Conservation (phyloP, 495 filamentous ascomycete genomes). For the Penicillium manginii region DNA sequence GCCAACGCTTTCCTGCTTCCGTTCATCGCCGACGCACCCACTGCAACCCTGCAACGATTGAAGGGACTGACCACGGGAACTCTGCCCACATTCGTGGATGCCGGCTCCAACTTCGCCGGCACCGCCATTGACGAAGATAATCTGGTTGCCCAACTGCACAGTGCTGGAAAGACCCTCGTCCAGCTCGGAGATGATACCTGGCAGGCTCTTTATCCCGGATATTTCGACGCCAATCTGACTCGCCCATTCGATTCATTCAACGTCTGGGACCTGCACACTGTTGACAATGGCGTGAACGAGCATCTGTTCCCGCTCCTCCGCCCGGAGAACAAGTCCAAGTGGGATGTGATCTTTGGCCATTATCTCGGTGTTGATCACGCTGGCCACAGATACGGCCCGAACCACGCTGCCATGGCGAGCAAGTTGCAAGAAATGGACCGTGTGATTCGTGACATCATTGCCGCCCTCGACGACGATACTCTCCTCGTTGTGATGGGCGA, state of each 20-base stretch:
- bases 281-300: conserved; percentile 94
- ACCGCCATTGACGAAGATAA: conserved; percentile 99
- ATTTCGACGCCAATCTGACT: conserved; percentile 85
- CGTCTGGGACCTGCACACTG: conserved; percentile 95
- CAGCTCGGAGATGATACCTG: conserved; percentile 98
- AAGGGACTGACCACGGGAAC: conserved; percentile 97
- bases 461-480: conserved; percentile 78
- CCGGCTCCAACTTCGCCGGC: conserved; percentile 92
- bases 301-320: conserved; percentile 85
- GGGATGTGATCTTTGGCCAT: conserved; percentile 93
- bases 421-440: conserved; percentile 92
- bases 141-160: conserved; percentile 77
- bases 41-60: conserved; percentile 85
- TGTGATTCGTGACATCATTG: conserved; percentile 72
- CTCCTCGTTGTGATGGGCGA: conserved; percentile 96
- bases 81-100: conserved; percentile 90
- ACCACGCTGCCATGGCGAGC: conserved; percentile 86
- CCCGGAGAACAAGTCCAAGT: conserved; percentile 63
- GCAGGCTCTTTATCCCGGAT: conserved; percentile 87
- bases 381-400: conserved; percentile 91
- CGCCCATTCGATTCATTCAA: conserved; percentile 94
- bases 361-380: conserved; percentile 97
- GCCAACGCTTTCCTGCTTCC: conserved; percentile 86
- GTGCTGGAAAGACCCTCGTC: conserved; percentile 81
- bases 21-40: conserved; percentile 97